A percentile compares a stretch with the other conserved stretches of the same genome.
These are phyloP conservation scores for Aspergillus incahuasiensis DNA, from an alignment of 495 filamentous ascomycete genomes.

Conservation along the genomic window DNA sequence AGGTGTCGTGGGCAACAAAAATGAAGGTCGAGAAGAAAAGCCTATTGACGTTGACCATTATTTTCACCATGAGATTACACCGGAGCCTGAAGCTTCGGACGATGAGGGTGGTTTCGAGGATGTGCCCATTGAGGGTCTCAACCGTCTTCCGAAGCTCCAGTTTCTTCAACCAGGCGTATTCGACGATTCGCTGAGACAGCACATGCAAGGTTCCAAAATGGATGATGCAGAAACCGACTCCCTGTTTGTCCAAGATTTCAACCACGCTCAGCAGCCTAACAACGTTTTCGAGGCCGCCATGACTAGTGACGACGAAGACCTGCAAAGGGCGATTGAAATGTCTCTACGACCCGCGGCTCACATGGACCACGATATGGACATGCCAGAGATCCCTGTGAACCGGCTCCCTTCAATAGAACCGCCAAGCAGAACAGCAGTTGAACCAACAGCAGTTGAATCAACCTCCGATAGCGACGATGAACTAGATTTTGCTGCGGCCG, in stretches of 20 bases:
- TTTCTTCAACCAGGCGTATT: slow-evolving; percentile 36
- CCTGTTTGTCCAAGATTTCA: slow-evolving; percentile 59
- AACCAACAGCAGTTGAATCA: slow-evolving; percentile 18
- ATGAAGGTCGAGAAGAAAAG: slow-evolving; percentile 65
- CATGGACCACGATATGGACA: slow-evolving; percentile 26
- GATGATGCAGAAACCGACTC: slow-evolving; percentile 47
- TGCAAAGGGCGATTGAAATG: slow-evolving; percentile 76
- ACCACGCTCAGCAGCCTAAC: slow-evolving; percentile 32
- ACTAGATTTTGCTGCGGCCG: slow-evolving; percentile 40
- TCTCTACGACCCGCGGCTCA: slow-evolving; percentile 50
- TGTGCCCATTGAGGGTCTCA: slow-evolving; percentile 90
- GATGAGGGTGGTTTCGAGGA: slow-evolving; percentile 84
- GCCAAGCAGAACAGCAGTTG: slow-evolving; percentile 10
- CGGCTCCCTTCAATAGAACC: slow-evolving; percentile 15
- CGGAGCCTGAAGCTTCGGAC: slow-evolving; percentile 49
- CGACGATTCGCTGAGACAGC: slow-evolving; percentile 33
- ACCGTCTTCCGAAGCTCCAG: slow-evolving; percentile 69
- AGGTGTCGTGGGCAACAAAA: slow-evolving; percentile 83
- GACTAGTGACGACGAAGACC: slow-evolving; percentile 66
- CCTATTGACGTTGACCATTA: slow-evolving; percentile 86
- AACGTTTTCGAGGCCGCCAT: slow-evolving; percentile 39
- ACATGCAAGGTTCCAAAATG: slow-evolving; percentile 41
- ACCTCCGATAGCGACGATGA: slow-evolving; percentile 36
- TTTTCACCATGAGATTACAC: slow-evolving; percentile 43
- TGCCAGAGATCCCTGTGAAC: slow-evolving; percentile 34